These are phyloP conservation scores for Aspergillus sp. DNA, from an alignment of 2,329 filamentous ascomycete genomes.

Conservation along the genomic window DNA sequence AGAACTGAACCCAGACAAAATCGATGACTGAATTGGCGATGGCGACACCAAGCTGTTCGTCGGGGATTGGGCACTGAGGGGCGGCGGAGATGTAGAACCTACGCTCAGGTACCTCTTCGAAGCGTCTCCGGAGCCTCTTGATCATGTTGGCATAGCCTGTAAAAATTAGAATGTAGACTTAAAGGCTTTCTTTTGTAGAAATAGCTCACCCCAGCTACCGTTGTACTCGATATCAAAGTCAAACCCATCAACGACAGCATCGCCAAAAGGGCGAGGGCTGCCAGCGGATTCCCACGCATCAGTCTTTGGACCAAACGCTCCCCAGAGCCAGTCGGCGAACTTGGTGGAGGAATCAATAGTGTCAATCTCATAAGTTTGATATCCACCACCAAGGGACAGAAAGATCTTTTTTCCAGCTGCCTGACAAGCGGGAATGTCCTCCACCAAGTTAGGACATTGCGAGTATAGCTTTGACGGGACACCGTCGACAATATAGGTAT, in stretches of 20 bases:
- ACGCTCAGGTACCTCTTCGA: slow-evolving; percentile 30
- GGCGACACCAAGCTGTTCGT: slow-evolving; percentile 47
- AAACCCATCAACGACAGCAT: slow-evolving; percentile 51
- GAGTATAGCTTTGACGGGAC: slow-evolving; percentile 42
- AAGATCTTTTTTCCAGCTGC: slow-evolving; percentile 44
- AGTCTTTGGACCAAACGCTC: slow-evolving; percentile 48
- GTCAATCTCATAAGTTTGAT: slow-evolving; percentile 44
- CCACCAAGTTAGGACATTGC: slow-evolving; percentile 45
- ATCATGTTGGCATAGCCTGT: slow-evolving; percentile 51
- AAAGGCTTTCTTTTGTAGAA: background rate
- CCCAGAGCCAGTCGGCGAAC: slow-evolving; percentile 53
- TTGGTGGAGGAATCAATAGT: slow-evolving; percentile 40
- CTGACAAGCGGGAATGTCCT: slow-evolving; percentile 44
- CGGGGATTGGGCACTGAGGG: slow-evolving; percentile 54
- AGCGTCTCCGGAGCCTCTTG: slow-evolving; percentile 46
- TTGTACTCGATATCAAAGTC: slow-evolving; percentile 50
- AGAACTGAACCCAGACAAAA: slow-evolving; percentile 58
- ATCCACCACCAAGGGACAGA: slow-evolving; percentile 50
- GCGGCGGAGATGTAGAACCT: slow-evolving; percentile 54
- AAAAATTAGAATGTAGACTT: background rate
- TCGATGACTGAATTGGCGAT: slow-evolving; percentile 50
- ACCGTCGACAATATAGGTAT: slow-evolving; percentile 40
- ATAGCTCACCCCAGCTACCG: slow-evolving; percentile 28
- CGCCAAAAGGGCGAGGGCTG: slow-evolving; percentile 51
- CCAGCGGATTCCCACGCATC: slow-evolving; percentile 27